Evolutionary conservation across 805 yeast genomes (phyloP), one percentile per base, ranked within the genome.

Genomic region (Kurtzmaniella fragi): DNA sequence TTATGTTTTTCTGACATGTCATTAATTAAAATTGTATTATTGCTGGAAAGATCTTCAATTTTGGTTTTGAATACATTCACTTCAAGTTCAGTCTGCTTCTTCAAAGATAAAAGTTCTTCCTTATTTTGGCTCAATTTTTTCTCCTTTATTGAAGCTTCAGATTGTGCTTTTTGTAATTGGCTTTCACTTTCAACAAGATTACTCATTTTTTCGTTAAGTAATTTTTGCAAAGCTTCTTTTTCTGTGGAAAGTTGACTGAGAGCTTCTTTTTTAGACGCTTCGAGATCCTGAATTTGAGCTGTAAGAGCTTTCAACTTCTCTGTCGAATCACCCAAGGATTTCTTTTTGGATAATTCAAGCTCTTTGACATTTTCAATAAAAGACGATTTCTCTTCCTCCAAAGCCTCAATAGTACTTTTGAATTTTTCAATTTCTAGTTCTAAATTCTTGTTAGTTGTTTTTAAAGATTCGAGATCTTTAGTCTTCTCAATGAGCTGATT

Each of bases 1-100:
- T 52, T 48, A 5, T 49, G 37, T 17, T 53, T 51, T 7, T 5
- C 25, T 20, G 25, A 20, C 5, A 20, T 20, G 8, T 20, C 25
- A 20, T 8, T 20, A 8, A 20, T 8, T 8, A 8, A 20, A 5
- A 20, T 20, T 8, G 5, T 8, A 20, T 20, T 5, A 20, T 8
- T 20, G 7, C 8, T 20, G 8, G 25, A 5, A 8, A 20, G 25
- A 8, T 20, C 25, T 20, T 20, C 8, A 20, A 5, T 20, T 20
- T 20, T 20, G 7, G 5, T 5, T 20, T 20, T 20, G 8, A 20
- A 8, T 8, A 5, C 25, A 20, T 8, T 20, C 8, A 20, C 8
- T 20, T 20, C 25, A 20, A 5, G 5, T 20, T 20, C 38, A 26
- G 20, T 20, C 15, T 26, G 13, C 4, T 27, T 29, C 25, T 41